These are phyloP conservation scores for Pythium diclinum DNA, from an alignment of 352 stramenopile genomes.

Conservation along the genomic window DNA sequence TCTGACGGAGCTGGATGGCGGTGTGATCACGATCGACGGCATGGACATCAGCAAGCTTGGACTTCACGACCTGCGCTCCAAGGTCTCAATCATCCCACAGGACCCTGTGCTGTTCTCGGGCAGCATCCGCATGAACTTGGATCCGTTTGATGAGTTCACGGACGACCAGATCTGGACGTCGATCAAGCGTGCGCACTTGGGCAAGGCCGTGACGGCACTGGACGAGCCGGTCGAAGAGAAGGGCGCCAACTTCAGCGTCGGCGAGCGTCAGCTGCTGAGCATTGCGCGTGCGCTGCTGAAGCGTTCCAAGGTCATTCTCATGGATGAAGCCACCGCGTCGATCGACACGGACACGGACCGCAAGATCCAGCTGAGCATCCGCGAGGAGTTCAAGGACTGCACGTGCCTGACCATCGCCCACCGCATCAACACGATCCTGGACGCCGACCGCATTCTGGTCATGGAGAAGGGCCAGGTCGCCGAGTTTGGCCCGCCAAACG, in stretches of 20 bases:
- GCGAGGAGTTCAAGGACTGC: slow-evolving; percentile 53
- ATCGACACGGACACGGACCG: slow-evolving; percentile 89
- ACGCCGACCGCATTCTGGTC: slow-evolving; percentile 96
- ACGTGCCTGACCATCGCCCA: slow-evolving; percentile 97
- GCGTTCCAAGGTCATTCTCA: slow-evolving; percentile 92
- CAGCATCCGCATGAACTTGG: slow-evolving; percentile 85
- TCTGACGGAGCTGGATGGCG: slow-evolving; percentile 30
- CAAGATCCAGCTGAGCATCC: slow-evolving; percentile 79
- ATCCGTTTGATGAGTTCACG: slow-evolving; percentile 76
- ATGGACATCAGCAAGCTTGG: slow-evolving; percentile 53
- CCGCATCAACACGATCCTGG: slow-evolving; percentile 96
- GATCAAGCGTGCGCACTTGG: slow-evolving; percentile 34
- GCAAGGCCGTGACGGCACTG: slow-evolving; percentile 45
- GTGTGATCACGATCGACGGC: slow-evolving; percentile 81
- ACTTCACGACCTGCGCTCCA: slow-evolving; percentile 29
- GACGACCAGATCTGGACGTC: slow-evolving; percentile 52
- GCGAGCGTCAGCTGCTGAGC: slow-evolving; percentile 92
- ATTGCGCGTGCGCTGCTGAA: slow-evolving; percentile 91
- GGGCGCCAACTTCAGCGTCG: slow-evolving; percentile 93
- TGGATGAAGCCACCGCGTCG: slow-evolving; percentile 97
- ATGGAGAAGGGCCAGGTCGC: slow-evolving; percentile 92
- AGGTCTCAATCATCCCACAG: slow-evolving; percentile 61
- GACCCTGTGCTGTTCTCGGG: slow-evolving; percentile 92
- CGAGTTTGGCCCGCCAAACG: slow-evolving; percentile 83
- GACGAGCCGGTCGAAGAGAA: slow-evolving; percentile 84